A percentile compares a stretch with the other conserved stretches of the same genome.
These are phyloP conservation scores for Malus hybrid DNA, from an alignment of 331 rosid species.

Conservation along the genomic window DNA sequence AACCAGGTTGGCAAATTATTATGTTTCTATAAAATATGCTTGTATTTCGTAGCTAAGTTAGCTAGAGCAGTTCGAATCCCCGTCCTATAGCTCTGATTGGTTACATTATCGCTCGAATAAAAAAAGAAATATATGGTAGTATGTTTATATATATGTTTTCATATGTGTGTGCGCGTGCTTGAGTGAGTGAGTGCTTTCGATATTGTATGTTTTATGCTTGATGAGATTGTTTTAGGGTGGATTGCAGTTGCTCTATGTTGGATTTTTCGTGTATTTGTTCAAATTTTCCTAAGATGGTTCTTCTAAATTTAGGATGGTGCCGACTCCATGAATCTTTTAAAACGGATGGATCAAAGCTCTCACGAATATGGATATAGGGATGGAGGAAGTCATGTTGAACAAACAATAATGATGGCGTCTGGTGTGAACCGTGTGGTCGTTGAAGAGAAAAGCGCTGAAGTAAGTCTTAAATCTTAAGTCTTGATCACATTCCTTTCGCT, in stretches of 20 bases:
- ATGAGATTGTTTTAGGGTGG: neutral
- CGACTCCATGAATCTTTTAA: conserved; percentile 27
- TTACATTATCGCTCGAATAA: no score
- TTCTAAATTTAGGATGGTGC: conserved; percentile 44
- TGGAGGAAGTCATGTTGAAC: conserved; percentile 50
- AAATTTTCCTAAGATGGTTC: conserved; percentile 10
- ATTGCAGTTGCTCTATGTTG: neutral
- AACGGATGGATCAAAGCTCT: conserved; percentile 38
- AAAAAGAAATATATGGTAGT: neutral
- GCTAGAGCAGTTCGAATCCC: neutral
- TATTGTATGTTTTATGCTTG: neutral
- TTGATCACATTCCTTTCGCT: neutral
- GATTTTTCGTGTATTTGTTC: neutral
- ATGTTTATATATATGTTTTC: neutral
- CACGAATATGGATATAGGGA: conserved; percentile 39
- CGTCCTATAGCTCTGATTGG: neutral
- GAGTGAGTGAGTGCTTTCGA: neutral
- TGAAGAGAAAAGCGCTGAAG: conserved; percentile 42
- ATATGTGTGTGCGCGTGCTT: neutral
- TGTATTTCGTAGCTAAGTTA: neutral
- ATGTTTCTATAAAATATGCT: neutral
- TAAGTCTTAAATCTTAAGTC: conserved; percentile 29
- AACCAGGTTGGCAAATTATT: conserved; percentile 40
- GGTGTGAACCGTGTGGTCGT: conserved; percentile 20
- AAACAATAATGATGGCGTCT: conserved; percentile 54